These are phyloP conservation scores for Pythium scleroteichum DNA, from an alignment of 352 stramenopile genomes.

Conservation along the genomic window DNA sequence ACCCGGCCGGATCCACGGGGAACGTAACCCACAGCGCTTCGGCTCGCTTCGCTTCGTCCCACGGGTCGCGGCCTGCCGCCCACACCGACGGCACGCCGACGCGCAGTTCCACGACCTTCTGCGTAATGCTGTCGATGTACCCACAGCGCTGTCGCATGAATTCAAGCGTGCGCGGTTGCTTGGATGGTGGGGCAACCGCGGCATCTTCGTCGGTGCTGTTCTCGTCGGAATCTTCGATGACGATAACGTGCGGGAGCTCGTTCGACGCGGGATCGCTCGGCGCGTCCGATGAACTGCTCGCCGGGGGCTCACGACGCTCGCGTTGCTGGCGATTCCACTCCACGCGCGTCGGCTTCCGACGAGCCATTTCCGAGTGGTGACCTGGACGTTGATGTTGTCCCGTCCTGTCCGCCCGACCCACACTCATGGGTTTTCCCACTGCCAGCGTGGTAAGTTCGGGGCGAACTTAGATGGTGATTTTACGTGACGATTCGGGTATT, in stretches of 20 bases:
- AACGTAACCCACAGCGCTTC: conserved; percentile 29
- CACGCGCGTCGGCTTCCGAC: conserved; percentile 36
- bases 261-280: conserved; percentile 8
- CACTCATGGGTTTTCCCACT: no score
- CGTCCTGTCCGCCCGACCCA: no score
- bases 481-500: no score
- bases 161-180: conserved; percentile 10
- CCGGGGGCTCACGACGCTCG: background rate
- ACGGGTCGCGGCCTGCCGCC: conserved; percentile 2
- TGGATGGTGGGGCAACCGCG: conserved; percentile 12
- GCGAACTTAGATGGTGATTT: no score
- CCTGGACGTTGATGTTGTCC: conserved; percentile 8
- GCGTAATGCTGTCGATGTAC: background rate
- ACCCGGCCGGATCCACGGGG: conserved; percentile 9
- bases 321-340: conserved; percentile 26
- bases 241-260: background rate
- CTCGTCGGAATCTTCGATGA: conserved; percentile 13
- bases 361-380: conserved; percentile 25
- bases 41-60: conserved; percentile 7
- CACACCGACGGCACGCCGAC: background rate
- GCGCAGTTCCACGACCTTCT: background rate
- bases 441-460: no score
- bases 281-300: background rate
- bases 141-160: background rate
- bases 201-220: background rate